Conservation (phyloP, 2,329 filamentous ascomycete species). For the Cryphonectria nitschkei region DNA sequence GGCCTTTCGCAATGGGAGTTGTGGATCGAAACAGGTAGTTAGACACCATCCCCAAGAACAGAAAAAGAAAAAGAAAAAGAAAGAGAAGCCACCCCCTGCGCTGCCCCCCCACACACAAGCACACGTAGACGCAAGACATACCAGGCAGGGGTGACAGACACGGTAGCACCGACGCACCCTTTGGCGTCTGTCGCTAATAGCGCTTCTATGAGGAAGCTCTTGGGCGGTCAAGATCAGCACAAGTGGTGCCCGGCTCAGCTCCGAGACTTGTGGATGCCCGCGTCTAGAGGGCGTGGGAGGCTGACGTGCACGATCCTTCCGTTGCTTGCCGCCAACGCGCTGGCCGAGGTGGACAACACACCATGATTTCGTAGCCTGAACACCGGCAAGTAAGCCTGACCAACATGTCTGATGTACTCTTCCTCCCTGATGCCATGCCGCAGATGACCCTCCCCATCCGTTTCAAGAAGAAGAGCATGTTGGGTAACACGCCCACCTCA, state of each 20-base stretch:
- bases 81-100: neutral
- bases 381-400: neutral
- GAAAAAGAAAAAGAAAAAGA: neutral
- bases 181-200: slow-evolving; percentile 5
- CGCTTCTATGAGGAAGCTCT: neutral
- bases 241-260: neutral
- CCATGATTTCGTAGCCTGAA: neutral
- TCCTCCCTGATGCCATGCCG: neutral
- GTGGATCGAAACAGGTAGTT: neutral
- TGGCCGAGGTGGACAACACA: neutral
- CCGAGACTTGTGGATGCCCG: neutral
- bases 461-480: neutral
- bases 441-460: neutral
- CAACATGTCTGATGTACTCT: neutral
- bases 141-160: neutral
- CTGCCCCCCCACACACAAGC: too few species aligned
- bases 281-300: slow-evolving; percentile 6
- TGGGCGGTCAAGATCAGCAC: slow-evolving; percentile 4
- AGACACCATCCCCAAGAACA: neutral
- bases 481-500: neutral
- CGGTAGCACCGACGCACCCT: neutral
- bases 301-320: slow-evolving; percentile 14
- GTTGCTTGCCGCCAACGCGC: neutral
- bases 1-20: neutral
- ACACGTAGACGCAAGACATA: neutral